Evolutionary conservation across 2,329 filamentous ascomycete genomes (phyloP), one percentile per base, ranked within the genome.

Genomic region (Paracorniculantispora psalliotae): DNA sequence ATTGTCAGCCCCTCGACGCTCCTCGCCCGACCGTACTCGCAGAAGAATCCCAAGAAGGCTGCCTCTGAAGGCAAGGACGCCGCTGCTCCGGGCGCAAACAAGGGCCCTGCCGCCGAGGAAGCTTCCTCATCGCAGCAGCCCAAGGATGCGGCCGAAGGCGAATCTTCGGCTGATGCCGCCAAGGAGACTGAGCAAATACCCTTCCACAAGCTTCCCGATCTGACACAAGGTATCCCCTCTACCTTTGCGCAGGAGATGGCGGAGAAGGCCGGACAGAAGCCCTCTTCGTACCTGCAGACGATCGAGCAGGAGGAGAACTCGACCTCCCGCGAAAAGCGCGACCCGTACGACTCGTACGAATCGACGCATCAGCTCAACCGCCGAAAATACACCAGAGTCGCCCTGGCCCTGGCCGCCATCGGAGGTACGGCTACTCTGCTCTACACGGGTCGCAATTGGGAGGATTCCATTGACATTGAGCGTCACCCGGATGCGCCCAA

Each of bases 141-240:
- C 61, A 50, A 50, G 54, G 54, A 57, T 33, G 23, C 54, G n/a
- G 62, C 61, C 13, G 55, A 67, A 7, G 37, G 33, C 35, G 49
- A 19, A 21, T 41, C 35, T 9, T 41, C 35, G 10, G 43, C 68
- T 39, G 67, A 71, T 35, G 46, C 65, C 33, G 46, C 53, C 35
- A 69, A 50, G 73, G 77, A 54, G 67, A 69, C 55, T 53, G 73
- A 77, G 54, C 66, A 76, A 60, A 76, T 81, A 65, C 79, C 85
- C 25, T 79, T 83, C 55, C 82, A 87, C 67, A 87, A 90, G 56
- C 83, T 97, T 13, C 93, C 93, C 56, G 92, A 97, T 71, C 81
- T 97, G 47, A 94, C 91, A n/a, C 88, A 93, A 69, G 93, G 93
- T 63, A 96, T 97, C 63, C 93, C 93, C 0, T 96, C 92, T 2